Conservation (phyloP, 306 rosid genomes). For the Astragalus membranaceus region DNA sequence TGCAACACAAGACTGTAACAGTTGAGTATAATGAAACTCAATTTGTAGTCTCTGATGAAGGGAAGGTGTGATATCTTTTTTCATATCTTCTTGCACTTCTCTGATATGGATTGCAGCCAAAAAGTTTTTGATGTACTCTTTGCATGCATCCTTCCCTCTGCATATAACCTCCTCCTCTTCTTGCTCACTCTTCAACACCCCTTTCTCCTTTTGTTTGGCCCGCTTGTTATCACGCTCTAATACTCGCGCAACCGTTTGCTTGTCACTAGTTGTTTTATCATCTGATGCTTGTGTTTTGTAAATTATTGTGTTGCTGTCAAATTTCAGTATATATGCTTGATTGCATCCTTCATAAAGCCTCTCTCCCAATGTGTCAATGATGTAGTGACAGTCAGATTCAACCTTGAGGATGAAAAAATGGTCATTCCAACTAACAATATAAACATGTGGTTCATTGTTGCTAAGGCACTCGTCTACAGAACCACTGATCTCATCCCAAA, state of each 20-base stretch:
- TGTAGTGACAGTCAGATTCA: slow-evolving; percentile 76
- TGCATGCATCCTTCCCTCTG: slow-evolving; percentile 85
- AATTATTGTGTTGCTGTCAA: slow-evolving; percentile 58
- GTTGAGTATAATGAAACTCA: slow-evolving; percentile 69
- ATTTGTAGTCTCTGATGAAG: slow-evolving; percentile 81
- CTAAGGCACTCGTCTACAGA: slow-evolving; percentile 42
- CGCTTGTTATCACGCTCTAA: slow-evolving; percentile 33
- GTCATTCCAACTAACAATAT: slow-evolving; percentile 94
- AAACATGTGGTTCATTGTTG: slow-evolving; percentile 56
- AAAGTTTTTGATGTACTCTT: slow-evolving; percentile 89
- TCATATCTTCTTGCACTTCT: slow-evolving; percentile 75
- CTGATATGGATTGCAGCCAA: slow-evolving; percentile 91
- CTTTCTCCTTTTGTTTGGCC: slow-evolving; percentile 32
- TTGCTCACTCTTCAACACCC: slow-evolving; percentile 22
- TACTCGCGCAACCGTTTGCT: slow-evolving; percentile 28
- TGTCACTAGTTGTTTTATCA: slow-evolving; percentile 41
- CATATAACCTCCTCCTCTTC: slow-evolving; percentile 57
- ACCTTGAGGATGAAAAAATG: slow-evolving; percentile 95
- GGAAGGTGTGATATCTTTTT: slow-evolving; percentile 61
- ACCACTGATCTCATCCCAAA: slow-evolving; percentile 86
- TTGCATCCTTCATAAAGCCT: slow-evolving; percentile 92
- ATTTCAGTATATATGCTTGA: slow-evolving; percentile 89
- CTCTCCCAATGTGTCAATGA: slow-evolving; percentile 94
- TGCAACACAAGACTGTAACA: slow-evolving; percentile 18
- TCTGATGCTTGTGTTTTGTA: slow-evolving; percentile 44